These are phyloP conservation scores for Daedaleopsis sinensis DNA, from an alignment of 768 basidiomycete species.

Conservation along the genomic window DNA sequence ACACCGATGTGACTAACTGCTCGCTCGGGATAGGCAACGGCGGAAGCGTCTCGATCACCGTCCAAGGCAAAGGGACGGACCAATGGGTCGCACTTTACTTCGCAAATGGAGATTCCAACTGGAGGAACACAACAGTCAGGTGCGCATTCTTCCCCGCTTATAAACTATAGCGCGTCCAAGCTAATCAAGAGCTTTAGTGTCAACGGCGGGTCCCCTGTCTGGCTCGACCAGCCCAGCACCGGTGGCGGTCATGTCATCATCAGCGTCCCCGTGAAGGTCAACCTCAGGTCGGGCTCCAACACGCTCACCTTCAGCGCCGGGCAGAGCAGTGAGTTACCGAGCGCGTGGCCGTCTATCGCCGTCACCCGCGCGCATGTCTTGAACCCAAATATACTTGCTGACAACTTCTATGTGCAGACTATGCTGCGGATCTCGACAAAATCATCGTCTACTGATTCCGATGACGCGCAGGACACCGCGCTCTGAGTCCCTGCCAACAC, in stretches of 20 bases:
- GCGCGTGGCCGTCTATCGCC: background rate
- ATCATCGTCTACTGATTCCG: slow-evolving; percentile 52
- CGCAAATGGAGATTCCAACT: slow-evolving; percentile 61
- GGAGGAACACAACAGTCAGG: slow-evolving; percentile 65
- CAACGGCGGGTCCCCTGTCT: slow-evolving; percentile 55
- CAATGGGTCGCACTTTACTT: slow-evolving; percentile 68
- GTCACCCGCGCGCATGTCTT: background rate
- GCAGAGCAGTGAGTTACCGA: slow-evolving; percentile 49
- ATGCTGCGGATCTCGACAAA: slow-evolving; percentile 62
- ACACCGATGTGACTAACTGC: background rate
- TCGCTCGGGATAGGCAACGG: slow-evolving; percentile 46
- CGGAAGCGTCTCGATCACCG: slow-evolving; percentile 57
- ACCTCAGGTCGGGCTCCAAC: slow-evolving; percentile 52
- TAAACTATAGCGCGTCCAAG: background rate
- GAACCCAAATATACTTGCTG: background rate
- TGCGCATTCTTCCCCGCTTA: slow-evolving; percentile 24
- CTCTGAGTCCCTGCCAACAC: too few relatives aligned
- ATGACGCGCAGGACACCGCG: background rate
- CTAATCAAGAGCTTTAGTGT: slow-evolving; percentile 40
- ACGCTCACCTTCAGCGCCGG: slow-evolving; percentile 51
- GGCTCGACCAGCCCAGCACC: slow-evolving; percentile 60
- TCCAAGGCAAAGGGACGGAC: slow-evolving; percentile 52
- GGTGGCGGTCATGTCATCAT: slow-evolving; percentile 56
- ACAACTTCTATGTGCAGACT: slow-evolving; percentile 42
- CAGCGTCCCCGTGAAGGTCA: slow-evolving; percentile 58